These are phyloP conservation scores for Asterella californica DNA, from an alignment of 225 moss, liverwort and hornwort genomes.

Conservation along the genomic window DNA sequence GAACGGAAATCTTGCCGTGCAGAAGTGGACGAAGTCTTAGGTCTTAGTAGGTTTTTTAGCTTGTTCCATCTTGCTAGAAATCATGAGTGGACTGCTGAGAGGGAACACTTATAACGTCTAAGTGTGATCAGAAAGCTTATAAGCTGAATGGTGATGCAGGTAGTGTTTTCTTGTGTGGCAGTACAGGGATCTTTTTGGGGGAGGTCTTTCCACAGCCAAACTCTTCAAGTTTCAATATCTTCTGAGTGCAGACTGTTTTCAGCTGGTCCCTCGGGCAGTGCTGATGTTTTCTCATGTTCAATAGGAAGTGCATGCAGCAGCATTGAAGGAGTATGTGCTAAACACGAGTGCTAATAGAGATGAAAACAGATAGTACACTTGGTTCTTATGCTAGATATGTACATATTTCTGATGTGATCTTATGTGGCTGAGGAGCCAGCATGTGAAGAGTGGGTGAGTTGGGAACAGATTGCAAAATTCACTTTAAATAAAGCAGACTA, in stretches of 20 bases:
- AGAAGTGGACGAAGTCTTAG: neutral
- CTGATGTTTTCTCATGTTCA: neutral
- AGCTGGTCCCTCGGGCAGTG: neutral
- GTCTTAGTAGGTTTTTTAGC: neutral
- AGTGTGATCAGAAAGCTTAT: neutral
- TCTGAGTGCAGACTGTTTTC: neutral
- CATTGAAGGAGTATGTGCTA: neutral
- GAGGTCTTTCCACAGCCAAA: neutral
- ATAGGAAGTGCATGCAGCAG: neutral
- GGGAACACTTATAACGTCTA: neutral
- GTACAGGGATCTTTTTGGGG: neutral
- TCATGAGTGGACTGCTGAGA: neutral
- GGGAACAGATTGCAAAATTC: neutral
- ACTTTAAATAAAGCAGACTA: too few species aligned
- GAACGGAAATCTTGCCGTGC: neutral
- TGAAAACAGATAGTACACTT: neutral
- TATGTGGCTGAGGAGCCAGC: neutral
- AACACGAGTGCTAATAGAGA: neutral
- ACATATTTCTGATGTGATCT: neutral
- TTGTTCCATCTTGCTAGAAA: neutral
- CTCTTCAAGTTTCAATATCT: neutral
- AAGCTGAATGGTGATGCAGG: neutral
- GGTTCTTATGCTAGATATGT: neutral
- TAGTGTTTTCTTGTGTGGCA: neutral
- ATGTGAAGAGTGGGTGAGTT: neutral